Evolutionary conservation across 345 rosid genomes (phyloP), one percentile per base, ranked within the genome.

Genomic region (Eutrema japonicum): DNA sequence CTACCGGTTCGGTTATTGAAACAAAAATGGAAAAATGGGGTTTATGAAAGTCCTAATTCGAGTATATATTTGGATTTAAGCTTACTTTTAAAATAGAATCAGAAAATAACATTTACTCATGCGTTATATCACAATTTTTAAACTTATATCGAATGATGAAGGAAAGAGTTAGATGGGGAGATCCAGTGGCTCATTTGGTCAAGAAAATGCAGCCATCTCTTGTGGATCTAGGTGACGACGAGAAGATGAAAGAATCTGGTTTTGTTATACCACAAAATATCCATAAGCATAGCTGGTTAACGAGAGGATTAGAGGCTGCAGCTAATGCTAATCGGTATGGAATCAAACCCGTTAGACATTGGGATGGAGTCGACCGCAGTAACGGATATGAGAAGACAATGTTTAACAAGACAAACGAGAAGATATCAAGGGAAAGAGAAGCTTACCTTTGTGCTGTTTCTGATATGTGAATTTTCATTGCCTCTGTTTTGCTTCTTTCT

Each of bases 351-450:
- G 98, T 97, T 74, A 85, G 96, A 70, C 98, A 91, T 45, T 94
- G 98, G 98, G 97, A 94, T 80, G 97, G 97, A 3, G 93, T 94
- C 2, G 95, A 91, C 67, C 91, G 91, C 41, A 91, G 96, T 65
- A 91, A 36, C 60, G 96, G 98, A 26, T 83, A 66, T 60, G 97
- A 94, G 86, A 89, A 89, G 77, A 62, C 77, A 45, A 26, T 91
- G 85, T 85, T 89, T 76, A 80, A 74, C 58, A 85, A 84, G 74
- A 12, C 10, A 48, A 94, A 89, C 33, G 96, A 94, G 80, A 94
- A 84, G 72, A 81, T 58, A 72, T 96, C 98, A 38, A 87, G 93
- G 0, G 93, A 91, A 65, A 81, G 70, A 72, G 97, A 91, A 77
- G 95, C 97, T 42, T 91, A 91, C 69, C 85, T 91, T 3, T 93